A percentile compares a stretch with the other conserved stretches of the same genome.
Evolutionary conservation across 768 basidiomycete species (phyloP).

Genomic region (Lentinula raphanica): DNA sequence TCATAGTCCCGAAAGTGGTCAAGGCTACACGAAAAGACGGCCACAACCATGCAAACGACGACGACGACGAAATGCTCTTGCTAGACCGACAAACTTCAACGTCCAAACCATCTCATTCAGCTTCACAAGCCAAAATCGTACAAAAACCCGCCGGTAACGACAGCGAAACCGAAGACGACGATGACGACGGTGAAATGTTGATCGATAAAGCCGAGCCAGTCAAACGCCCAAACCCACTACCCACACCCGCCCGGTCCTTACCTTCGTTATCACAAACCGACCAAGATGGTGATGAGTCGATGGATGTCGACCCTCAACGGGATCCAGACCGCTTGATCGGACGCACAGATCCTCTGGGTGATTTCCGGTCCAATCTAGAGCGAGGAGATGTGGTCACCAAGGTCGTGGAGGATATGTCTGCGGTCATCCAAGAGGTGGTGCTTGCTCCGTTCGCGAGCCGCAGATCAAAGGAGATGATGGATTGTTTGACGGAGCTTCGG

Average conservation of each 20-base stretch:
- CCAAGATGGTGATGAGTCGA: constrained; percentile 21
- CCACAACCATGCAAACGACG: constrained; percentile 57
- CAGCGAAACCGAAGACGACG: constrained; percentile 54
- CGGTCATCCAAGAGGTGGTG: constrained; percentile 66
- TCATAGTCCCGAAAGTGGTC: constrained; percentile 60
- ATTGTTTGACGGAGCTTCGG: constrained; percentile 67
- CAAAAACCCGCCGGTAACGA: constrained; percentile 25
- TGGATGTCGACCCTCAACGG: constrained; percentile 42
- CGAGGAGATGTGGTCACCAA: constrained; percentile 79
- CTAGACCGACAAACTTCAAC: constrained; percentile 37
- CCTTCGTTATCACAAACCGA: constrained; percentile 20
- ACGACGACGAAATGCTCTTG: constrained; percentile 54
- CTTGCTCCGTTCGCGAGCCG: constrained; percentile 64
- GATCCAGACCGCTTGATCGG: constrained; percentile 75
- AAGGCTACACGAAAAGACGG: constrained; percentile 54
- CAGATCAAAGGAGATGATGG: constrained; percentile 63
- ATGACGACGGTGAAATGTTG: constrained; percentile 33
- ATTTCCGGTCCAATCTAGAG: constrained; percentile 68
- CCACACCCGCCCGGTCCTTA: constrained; percentile 51
- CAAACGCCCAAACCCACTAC: constrained; percentile 26
- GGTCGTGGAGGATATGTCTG: constrained; percentile 75
- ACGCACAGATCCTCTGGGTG: constrained; percentile 63
- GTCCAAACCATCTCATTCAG: constrained; percentile 2
- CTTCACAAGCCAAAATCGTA: constrained; percentile 23
- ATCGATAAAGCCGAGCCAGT: constrained; percentile 17